These are phyloP conservation scores for Botrytis medusae DNA, from an alignment of 2,329 filamentous ascomycete genomes.

Conservation along the genomic window DNA sequence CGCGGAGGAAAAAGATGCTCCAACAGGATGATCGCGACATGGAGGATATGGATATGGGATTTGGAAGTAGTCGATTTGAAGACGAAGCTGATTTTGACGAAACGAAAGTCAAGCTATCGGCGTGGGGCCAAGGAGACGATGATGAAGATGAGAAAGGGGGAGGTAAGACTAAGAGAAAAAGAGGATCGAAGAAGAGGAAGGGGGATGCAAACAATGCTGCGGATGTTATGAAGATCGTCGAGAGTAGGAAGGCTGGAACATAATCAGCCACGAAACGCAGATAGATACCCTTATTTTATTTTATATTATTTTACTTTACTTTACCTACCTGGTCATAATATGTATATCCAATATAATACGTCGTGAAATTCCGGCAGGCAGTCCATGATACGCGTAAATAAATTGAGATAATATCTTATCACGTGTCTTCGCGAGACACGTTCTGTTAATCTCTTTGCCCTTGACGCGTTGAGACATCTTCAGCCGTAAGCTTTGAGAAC, in stretches of 20 bases:
- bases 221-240: slow-evolving; percentile 78
- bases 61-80: slow-evolving; percentile 82
- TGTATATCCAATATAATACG: background rate
- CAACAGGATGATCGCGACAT: slow-evolving; percentile 74
- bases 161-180: slow-evolving; percentile 61
- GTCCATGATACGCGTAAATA: background rate
- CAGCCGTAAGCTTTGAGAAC: background rate
- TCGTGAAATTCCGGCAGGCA: background rate
- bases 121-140: slow-evolving; percentile 61
- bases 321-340: background rate
- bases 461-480: background rate
- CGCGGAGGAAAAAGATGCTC: slow-evolving; percentile 72
- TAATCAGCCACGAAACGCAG: background rate
- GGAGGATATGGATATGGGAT: slow-evolving; percentile 91
- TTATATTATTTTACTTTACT: background rate
- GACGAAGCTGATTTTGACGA: slow-evolving; percentile 82
- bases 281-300: background rate
- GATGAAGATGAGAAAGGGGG: slow-evolving; percentile 45
- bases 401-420: background rate
- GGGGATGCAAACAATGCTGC: slow-evolving; percentile 75
- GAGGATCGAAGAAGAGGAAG: slow-evolving; percentile 72
- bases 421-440: slow-evolving; percentile 2
- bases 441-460: background rate
- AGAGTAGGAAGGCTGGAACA: slow-evolving; percentile 43
- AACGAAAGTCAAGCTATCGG: slow-evolving; percentile 64